Percentiles rank a stretch among this genome's conserved stretches.
Conservation (phyloP, 2,329 filamentous ascomycete genomes). For the Penicillium vulpinum region DNA sequence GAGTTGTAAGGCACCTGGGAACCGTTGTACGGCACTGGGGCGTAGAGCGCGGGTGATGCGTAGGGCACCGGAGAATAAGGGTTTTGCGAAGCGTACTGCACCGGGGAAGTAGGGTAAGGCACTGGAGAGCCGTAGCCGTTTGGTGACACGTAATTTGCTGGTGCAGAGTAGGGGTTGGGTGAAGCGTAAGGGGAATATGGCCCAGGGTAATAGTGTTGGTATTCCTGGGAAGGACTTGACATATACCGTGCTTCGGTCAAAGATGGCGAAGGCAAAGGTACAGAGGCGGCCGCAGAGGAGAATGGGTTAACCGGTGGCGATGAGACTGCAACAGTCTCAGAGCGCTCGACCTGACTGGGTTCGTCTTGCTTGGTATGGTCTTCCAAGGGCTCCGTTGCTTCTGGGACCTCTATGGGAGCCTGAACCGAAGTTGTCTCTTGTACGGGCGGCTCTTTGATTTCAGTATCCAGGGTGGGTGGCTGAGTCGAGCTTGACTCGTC, state of each 20-base stretch:
- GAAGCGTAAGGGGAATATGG: conserved; percentile 24
- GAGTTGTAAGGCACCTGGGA: background rate
- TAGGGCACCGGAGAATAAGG: conserved; percentile 30
- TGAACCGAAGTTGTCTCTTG: background rate
- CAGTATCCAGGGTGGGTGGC: background rate
- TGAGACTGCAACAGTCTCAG: conserved; percentile 21
- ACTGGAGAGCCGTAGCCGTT: conserved; percentile 12
- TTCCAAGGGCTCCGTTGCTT: background rate
- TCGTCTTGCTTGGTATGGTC: background rate
- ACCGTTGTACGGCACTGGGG: background rate
- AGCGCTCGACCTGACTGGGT: conserved; percentile 7
- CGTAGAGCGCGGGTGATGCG: background rate
- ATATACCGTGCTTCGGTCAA: conserved; percentile 32
- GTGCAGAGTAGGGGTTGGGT: conserved; percentile 9
- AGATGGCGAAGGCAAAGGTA: conserved; percentile 35
- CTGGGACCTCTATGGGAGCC: background rate
- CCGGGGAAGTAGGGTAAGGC: conserved; percentile 8
- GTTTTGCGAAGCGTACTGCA: background rate
- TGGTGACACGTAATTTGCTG: conserved; percentile 9
- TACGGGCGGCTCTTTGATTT: background rate
- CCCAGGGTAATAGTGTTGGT: conserved; percentile 26
- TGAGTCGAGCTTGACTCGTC: background rate
- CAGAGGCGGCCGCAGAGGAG: conserved; percentile 24
- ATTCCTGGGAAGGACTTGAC: conserved; percentile 27
- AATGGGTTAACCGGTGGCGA: conserved; percentile 26